These are phyloP conservation scores for Sugiyamaella chiloensis DNA, from an alignment of 805 yeast species.

Conservation along the genomic window DNA sequence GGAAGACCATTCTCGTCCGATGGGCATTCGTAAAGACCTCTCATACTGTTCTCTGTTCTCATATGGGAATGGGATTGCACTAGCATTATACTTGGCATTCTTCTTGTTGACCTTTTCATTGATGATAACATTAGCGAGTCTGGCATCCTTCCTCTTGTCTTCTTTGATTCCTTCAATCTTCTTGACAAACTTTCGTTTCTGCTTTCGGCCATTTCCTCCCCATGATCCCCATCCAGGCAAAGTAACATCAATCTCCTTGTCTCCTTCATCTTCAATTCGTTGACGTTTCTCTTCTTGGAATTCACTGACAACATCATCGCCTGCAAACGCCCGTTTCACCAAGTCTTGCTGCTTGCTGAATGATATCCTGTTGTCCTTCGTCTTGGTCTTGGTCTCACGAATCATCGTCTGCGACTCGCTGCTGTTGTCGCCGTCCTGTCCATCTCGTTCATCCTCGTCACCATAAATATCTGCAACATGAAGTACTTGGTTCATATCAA, in stretches of 20 bases:
- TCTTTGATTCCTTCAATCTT: slow-evolving; percentile 74
- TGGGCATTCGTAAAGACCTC: slow-evolving; percentile 88
- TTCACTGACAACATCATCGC: slow-evolving; percentile 86
- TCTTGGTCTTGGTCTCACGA: slow-evolving; percentile 27
- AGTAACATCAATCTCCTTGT: slow-evolving; percentile 78
- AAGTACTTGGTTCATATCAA: slow-evolving; percentile 47
- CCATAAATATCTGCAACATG: slow-evolving; percentile 47
- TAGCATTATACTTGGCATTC: slow-evolving; percentile 78
- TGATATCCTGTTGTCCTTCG: slow-evolving; percentile 38
- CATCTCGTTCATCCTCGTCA: slow-evolving; percentile 40
- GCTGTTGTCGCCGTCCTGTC: slow-evolving; percentile 44
- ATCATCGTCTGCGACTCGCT: not conserved
- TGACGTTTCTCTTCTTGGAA: slow-evolving; percentile 74
- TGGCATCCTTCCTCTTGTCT: slow-evolving; percentile 72
- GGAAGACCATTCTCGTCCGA: slow-evolving; percentile 95
- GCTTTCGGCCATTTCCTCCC: slow-evolving; percentile 67
- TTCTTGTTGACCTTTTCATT: slow-evolving; percentile 85
- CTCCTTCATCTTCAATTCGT: slow-evolving; percentile 73
- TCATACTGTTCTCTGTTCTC: slow-evolving; percentile 94
- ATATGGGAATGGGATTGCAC: slow-evolving; percentile 91
- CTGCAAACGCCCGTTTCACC: slow-evolving; percentile 91
- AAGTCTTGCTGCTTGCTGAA: slow-evolving; percentile 80
- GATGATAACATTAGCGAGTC: slow-evolving; percentile 76
- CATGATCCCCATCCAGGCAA: slow-evolving; percentile 98
- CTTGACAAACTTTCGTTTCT: slow-evolving; percentile 59